phyloP scores from a whole-genome alignment of 2,329 filamentous ascomycete genomes.

The Exophiala xenobiotica region DNA sequence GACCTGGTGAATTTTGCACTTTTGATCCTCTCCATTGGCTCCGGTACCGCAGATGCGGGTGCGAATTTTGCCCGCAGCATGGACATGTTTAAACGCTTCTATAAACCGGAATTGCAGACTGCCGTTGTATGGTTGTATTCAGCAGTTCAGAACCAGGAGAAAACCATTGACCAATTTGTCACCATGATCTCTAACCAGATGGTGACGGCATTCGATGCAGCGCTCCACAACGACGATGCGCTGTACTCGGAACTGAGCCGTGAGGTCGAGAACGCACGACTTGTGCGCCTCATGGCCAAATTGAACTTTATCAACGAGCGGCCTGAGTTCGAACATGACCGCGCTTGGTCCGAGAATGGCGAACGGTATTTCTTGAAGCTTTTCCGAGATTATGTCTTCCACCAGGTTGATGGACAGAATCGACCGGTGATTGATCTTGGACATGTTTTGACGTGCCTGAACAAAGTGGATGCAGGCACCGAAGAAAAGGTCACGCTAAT shows the following conservation, averaged over 20 bases:
- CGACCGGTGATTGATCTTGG: conserved; percentile 82
- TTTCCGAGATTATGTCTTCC: conserved; percentile 96
- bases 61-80: conserved; percentile 68
- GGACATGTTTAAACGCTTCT: conserved; percentile 73
- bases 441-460: conserved; percentile 81
- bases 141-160: conserved; percentile 64
- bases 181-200: conserved; percentile 75
- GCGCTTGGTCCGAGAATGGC: conserved; percentile 85
- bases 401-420: conserved; percentile 84
- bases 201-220: conserved; percentile 71
- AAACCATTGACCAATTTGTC: conserved; percentile 72
- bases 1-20: conserved; percentile 83
- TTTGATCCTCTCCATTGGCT: conserved; percentile 78
- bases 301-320: conserved; percentile 86
- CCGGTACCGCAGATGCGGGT: conserved; percentile 60
- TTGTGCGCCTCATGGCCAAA: conserved; percentile 79
- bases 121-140: conserved; percentile 79
- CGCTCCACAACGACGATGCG: conserved; percentile 76
- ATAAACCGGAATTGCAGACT: conserved; percentile 75
- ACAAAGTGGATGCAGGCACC: conserved; percentile 86
- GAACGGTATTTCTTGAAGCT: conserved; percentile 91
- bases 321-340: conserved; percentile 75
- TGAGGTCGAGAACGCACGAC: conserved; percentile 85
- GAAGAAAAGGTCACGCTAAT: conserved; percentile 84
- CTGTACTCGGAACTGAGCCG: conserved; percentile 68